Conservation (phyloP, 257 asterid species). For the Penstemon barbatus region DNA sequence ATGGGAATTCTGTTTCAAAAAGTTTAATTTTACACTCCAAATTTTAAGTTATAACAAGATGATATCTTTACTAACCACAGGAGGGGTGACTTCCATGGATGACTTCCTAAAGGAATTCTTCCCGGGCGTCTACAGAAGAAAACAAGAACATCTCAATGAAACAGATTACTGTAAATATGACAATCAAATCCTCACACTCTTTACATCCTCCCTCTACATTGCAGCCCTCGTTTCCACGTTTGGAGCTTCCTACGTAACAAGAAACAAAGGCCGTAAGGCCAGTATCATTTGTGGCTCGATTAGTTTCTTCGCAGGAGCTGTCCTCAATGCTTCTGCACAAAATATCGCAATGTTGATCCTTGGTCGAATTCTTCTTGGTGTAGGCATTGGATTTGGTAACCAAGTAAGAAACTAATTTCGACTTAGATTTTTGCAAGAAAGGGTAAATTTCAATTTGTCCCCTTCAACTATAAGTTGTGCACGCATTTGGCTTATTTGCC, state of each 20-base stretch:
- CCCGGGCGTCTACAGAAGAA: conserved; percentile 53
- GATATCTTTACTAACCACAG: conserved; percentile 30
- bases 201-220: conserved; percentile 74
- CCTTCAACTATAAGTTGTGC: no score
- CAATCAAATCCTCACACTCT: no score
- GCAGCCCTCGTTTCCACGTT: conserved; percentile 68
- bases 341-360: conserved; percentile 69
- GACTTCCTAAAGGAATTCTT: conserved; percentile 69
- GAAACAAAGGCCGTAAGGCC: conserved; percentile 56
- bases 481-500: no score
- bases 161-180: no score
- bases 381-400: conserved; percentile 85
- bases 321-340: conserved; percentile 60
- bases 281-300: conserved; percentile 68
- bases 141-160: no score
- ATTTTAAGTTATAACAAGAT: no score
- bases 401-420: conserved; percentile 44
- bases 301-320: conserved; percentile 64
- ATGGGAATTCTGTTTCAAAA: no score
- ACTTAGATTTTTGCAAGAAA: no score
- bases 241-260: conserved; percentile 61
- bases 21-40: no score
- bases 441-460: no score
- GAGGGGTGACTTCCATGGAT: conserved; percentile 88
- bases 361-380: conserved; percentile 68